Conservation (phyloP, 257 asterid species). For the Jaltomata sinuosa region DNA sequence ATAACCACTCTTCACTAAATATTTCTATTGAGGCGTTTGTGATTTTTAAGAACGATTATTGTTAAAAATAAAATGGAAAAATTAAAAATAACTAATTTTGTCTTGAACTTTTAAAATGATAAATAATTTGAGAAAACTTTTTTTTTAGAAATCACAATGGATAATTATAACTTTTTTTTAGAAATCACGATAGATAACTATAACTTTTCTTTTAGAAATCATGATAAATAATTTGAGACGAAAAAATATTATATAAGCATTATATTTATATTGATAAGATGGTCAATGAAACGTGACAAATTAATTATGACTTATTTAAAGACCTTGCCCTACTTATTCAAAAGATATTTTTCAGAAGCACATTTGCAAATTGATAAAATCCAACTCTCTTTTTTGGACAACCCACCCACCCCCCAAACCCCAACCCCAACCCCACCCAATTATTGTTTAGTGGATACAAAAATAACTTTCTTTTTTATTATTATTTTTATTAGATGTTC, state of each 20-base stretch:
- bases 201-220: too few species aligned
- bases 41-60: neutral
- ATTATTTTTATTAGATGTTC: neutral
- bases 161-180: too few species aligned
- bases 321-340: neutral
- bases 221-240: neutral
- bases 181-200: too few species aligned
- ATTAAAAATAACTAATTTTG: too few species aligned
- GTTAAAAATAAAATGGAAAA: neutral
- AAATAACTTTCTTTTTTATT: neutral
- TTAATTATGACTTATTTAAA: neutral
- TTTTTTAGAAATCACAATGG: too few species aligned
- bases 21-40: neutral
- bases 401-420: too few species aligned
- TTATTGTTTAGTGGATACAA: neutral
- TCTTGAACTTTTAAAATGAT: neutral
- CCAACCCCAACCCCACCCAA: too few species aligned
- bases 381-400: neutral
- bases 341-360: neutral
- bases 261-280: neutral
- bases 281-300: neutral
- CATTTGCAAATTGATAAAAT: neutral
- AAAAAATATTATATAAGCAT: neutral
- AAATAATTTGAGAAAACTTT: neutral
- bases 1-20: neutral